Evolutionary conservation across 768 basidiomycete species (phyloP).

Genomic region (Pluteus cervinus): DNA sequence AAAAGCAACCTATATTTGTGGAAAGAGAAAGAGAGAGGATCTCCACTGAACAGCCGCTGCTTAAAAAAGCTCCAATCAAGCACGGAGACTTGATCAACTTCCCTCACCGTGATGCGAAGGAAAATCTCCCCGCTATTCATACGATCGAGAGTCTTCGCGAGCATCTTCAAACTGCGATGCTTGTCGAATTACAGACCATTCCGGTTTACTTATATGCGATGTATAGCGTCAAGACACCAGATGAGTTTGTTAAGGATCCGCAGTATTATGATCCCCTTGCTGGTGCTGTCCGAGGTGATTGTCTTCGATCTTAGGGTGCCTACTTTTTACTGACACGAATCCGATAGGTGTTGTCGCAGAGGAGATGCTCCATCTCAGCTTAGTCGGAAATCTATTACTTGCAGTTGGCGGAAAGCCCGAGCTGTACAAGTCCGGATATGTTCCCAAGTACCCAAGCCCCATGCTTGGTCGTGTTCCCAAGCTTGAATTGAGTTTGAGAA

Average conservation of each 20-base stretch:
- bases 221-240: constrained; percentile 17
- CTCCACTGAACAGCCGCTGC: too few species aligned
- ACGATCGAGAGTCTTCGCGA: too few species aligned
- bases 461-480: constrained; percentile 11
- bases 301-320: constrained; percentile 8
- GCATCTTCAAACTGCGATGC: constrained; percentile 16
- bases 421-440: constrained; percentile 12
- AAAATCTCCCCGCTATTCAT: too few species aligned
- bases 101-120: too few species aligned
- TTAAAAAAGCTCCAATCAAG: too few species aligned
- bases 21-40: too few species aligned
- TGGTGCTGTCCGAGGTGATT: constrained; percentile 10
- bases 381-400: constrained; percentile 17
- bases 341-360: constrained; percentile 16
- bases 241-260: too few species aligned
- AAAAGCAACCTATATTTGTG: too few species aligned
- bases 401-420: constrained; percentile 15
- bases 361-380: constrained; percentile 21
- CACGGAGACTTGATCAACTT: too few species aligned
- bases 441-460: constrained; percentile 15
- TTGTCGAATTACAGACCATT: constrained; percentile 20
- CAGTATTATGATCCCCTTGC: too few species aligned
- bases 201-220: constrained; percentile 19
- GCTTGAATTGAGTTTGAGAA: constrained; percentile 5
- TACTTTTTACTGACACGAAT: neutral